Percentiles rank a stretch among this genome's conserved stretches.
Evolutionary conservation across 192 early-diverging fungal species (phyloP).

Genomic region (Neocallimastix lanati): DNA sequence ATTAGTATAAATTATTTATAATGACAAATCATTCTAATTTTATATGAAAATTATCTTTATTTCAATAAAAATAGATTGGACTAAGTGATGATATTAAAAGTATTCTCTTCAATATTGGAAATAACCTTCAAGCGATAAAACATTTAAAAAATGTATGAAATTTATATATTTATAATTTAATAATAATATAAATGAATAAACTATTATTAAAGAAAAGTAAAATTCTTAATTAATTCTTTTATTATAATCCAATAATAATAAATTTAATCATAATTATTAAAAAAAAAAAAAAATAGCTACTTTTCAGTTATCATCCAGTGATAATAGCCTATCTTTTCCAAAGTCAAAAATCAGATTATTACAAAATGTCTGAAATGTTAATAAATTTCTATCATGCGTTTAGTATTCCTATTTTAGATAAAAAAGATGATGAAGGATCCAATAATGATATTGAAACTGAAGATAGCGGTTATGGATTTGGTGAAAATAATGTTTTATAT

Average conservation of each 20-base stretch:
- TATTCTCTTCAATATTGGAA: not conserved
- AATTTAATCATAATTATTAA: too few relatives aligned
- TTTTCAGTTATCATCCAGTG: not conserved
- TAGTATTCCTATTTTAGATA: not conserved
- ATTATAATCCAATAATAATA: too few relatives aligned
- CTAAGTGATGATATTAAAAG: not conserved
- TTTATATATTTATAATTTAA: too few relatives aligned
- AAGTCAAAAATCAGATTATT: not conserved
- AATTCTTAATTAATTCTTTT: too few relatives aligned
- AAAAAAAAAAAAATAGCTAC: not conserved
- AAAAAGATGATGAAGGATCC: not conserved
- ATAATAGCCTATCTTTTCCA: not conserved
- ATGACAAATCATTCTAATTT: too few relatives aligned
- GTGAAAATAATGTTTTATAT: not conserved
- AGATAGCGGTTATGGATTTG: not conserved
- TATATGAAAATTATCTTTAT: not conserved
- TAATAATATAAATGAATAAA: too few relatives aligned
- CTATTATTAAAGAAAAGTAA: too few relatives aligned
- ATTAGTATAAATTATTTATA: too few relatives aligned
- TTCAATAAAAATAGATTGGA: not conserved
- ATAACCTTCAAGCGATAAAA: not conserved
- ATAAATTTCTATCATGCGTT: not conserved
- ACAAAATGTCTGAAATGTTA: not conserved
- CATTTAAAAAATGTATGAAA: not conserved
- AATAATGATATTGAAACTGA: not conserved